Conservation (phyloP, 1,284 basidiomycete genomes). For the Leccinum griseonigrum region DNA sequence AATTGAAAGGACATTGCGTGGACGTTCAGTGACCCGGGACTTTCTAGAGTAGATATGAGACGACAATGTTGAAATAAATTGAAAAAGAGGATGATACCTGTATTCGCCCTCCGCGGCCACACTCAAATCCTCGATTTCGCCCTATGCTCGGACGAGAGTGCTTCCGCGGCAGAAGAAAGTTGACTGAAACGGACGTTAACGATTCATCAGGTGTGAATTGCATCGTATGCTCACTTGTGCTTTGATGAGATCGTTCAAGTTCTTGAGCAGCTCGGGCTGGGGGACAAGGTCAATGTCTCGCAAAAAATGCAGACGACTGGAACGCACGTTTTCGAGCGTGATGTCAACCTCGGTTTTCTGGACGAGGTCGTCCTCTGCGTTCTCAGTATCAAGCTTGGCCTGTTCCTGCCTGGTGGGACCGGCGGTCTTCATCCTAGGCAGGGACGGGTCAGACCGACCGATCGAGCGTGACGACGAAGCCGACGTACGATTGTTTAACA, state of each 20-base stretch:
- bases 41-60: slow-evolving; percentile 47
- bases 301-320: neutral
- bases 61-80: neutral
- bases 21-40: slow-evolving; percentile 70
- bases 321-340: slow-evolving; percentile 87
- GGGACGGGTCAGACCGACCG: slow-evolving; percentile 7
- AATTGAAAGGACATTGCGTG: neutral
- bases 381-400: slow-evolving; percentile 86
- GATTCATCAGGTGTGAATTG: neutral
- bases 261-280: slow-evolving; percentile 93
- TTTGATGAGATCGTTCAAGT: slow-evolving; percentile 89
- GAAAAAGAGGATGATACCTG: slow-evolving; percentile 48
- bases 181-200: slow-evolving; percentile 46
- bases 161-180: slow-evolving; percentile 73
- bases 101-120: slow-evolving; percentile 93
- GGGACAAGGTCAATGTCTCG: neutral
- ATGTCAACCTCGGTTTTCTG: slow-evolving; percentile 98
- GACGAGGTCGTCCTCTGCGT: slow-evolving; percentile 93
- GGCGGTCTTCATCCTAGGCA: slow-evolving; percentile 70
- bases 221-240: slow-evolving; percentile 53
- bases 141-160: slow-evolving; percentile 74
- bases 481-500: slow-evolving; percentile 57
- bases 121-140: slow-evolving; percentile 87
- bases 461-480: neutral
- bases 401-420: slow-evolving; percentile 81